phyloP scores from a whole-genome alignment of 805 yeast genomes.

The Wilhelminamyces savonicus region DNA sequence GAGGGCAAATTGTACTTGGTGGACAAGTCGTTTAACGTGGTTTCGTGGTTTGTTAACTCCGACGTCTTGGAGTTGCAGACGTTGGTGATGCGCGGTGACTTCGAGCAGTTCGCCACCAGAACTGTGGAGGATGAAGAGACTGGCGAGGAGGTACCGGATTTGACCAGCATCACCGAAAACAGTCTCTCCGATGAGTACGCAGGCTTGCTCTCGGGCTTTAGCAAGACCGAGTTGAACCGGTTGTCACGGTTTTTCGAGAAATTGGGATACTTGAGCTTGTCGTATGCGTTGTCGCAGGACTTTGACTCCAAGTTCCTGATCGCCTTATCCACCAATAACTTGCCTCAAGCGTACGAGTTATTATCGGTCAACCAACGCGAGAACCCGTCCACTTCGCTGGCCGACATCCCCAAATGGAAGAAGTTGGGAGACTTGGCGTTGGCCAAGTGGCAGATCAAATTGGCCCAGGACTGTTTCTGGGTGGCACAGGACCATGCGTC shows the following conservation, averaged over 20 bases:
- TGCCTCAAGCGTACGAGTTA: constrained; percentile 60
- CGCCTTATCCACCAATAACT: constrained; percentile 70
- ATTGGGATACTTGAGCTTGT: constrained; percentile 81
- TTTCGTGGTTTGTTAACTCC: constrained; percentile 74
- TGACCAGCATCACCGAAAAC: constrained; percentile 42
- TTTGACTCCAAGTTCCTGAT: constrained; percentile 88
- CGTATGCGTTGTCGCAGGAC: constrained; percentile 78
- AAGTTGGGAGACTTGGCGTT: constrained; percentile 84
- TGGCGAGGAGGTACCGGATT: constrained; percentile 33
- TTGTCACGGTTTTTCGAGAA: constrained; percentile 91
- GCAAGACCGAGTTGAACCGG: constrained; percentile 62
- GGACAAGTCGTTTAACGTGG: constrained; percentile 82
- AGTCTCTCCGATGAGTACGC: constrained; percentile 48
- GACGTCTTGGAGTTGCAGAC: constrained; percentile 95
- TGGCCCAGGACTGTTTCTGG: constrained; percentile 76
- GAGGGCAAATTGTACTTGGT: constrained; percentile 87
- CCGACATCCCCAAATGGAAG: constrained; percentile 66
- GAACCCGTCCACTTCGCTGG: constrained; percentile 41
- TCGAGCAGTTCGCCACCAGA: constrained; percentile 51
- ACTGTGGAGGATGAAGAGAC: constrained; percentile 27
- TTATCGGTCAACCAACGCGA: constrained; percentile 27
- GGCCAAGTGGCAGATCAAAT: constrained; percentile 65
- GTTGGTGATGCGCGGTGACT: constrained; percentile 87
- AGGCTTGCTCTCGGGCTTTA: constrained; percentile 48
- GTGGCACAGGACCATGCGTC: constrained; percentile 80